These are phyloP conservation scores for Irpex sp. DNA, from an alignment of 1,284 basidiomycete genomes.

Conservation along the genomic window DNA sequence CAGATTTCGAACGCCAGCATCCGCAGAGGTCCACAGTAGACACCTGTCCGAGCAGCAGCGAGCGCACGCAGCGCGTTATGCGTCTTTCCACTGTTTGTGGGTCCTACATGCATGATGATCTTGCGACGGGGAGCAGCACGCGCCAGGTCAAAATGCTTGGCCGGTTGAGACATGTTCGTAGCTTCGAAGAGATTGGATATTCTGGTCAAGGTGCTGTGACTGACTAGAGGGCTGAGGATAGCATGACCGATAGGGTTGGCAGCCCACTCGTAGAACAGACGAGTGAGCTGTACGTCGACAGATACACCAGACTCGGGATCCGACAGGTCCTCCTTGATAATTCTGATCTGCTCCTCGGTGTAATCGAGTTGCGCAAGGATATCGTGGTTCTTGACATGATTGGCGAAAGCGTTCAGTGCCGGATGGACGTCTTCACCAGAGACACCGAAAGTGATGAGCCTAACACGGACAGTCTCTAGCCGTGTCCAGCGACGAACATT, in stretches of 20 bases:
- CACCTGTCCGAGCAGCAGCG: conserved; percentile 68
- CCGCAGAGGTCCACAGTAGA: conserved; percentile 90
- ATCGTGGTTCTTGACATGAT: conserved; percentile 28
- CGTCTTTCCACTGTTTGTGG: conserved; percentile 97
- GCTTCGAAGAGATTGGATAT: conserved; percentile 39
- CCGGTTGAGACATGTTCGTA: conserved; percentile 37
- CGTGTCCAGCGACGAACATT: conserved; percentile 27
- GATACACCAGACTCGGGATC: conserved; percentile 18
- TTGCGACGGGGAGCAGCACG: conserved; percentile 52
- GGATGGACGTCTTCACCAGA: conserved; percentile 27
- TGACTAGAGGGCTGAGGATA: conserved; percentile 22
- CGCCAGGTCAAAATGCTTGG: conserved; percentile 37
- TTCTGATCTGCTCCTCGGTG: conserved; percentile 27
- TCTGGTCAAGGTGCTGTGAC: conserved; percentile 27
- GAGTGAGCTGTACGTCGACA: conserved; percentile 31
- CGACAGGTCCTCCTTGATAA: conserved; percentile 24
- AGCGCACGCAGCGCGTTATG: conserved; percentile 90
- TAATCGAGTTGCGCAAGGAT: conserved; percentile 37
- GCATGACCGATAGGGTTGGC: conserved; percentile 28
- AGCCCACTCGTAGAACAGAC: conserved; percentile 50
- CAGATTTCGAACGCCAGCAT: conserved; percentile 95
- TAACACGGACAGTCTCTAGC: conserved; percentile 22
- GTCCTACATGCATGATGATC: conserved; percentile 94
- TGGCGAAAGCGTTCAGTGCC: conserved; percentile 34
- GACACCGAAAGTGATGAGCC: conserved; percentile 44